Evolutionary conservation across 176 grass and related monocot genomes (phyloP).

Genomic region (Oryza brachyantha): DNA sequence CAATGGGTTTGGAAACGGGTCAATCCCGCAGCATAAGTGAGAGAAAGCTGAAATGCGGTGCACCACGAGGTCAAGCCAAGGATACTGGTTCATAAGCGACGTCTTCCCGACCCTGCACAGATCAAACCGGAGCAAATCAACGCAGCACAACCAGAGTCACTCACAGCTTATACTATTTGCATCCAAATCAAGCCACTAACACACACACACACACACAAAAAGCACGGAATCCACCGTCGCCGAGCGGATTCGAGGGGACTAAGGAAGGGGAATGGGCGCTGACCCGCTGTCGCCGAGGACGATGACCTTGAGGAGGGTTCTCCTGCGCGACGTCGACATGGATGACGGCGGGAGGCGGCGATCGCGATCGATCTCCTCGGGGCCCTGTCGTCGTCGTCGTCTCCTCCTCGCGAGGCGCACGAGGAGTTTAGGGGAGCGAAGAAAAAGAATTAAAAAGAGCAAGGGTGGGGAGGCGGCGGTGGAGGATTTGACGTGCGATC

Average conservation of each 20-base stretch:
- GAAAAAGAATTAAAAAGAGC: neutral
- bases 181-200: slow-evolving; percentile 27
- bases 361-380: slow-evolving; percentile 26
- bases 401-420: slow-evolving; percentile 21
- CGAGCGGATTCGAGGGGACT: slow-evolving; percentile 13
- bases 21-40: neutral
- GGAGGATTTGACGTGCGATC: slow-evolving; percentile 20
- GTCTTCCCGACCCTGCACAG: slow-evolving; percentile 94
- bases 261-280: slow-evolving; percentile 32
- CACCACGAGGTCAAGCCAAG: slow-evolving; percentile 18
- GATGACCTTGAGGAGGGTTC: slow-evolving; percentile 70
- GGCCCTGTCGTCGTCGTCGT: neutral
- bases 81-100: slow-evolving; percentile 99
- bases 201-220: neutral
- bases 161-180: too few species aligned
- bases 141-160: neutral
- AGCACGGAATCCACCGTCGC: neutral
- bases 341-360: neutral
- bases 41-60: neutral
- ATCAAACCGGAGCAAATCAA: slow-evolving; percentile 42
- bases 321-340: slow-evolving; percentile 69
- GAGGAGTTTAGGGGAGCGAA: neutral
- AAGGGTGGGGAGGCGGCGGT: neutral
- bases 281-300: slow-evolving; percentile 68
- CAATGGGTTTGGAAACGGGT: neutral